These are phyloP conservation scores for Penicillium sp. DNA, from an alignment of 2,329 filamentous ascomycete species.

Conservation along the genomic window DNA sequence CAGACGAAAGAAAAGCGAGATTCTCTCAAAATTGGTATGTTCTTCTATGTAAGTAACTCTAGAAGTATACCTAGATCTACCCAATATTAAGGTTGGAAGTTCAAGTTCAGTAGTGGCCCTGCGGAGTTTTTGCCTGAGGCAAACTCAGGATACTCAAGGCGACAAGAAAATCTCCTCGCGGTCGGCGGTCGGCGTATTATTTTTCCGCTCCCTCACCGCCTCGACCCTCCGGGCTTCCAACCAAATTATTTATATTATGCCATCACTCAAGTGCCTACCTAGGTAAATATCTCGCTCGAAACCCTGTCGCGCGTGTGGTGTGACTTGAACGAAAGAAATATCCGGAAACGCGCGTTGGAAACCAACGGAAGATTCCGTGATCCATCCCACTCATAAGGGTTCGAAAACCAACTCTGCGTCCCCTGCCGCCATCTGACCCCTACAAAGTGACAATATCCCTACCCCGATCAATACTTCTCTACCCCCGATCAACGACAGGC, in stretches of 20 bases:
- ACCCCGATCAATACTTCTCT: conserved; percentile 14
- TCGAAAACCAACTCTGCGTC: conserved; percentile 31
- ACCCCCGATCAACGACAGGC: conserved; percentile 15
- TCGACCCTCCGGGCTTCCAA: background rate
- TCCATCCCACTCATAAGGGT: conserved; percentile 31
- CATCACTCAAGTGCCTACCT: background rate
- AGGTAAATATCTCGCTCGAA: background rate
- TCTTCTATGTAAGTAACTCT: background rate
- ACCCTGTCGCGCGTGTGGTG: background rate
- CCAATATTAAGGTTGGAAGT: background rate
- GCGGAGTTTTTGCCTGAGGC: background rate
- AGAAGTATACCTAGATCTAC: background rate
- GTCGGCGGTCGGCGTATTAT: background rate
- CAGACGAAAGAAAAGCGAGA: background rate
- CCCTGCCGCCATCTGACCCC: conserved; percentile 35
- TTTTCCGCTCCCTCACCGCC: background rate
- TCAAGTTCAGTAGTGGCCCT: too few relatives aligned
- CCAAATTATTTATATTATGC: background rate
- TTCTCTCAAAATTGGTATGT: too few relatives aligned
- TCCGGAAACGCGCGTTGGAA: background rate
- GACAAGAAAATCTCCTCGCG: background rate
- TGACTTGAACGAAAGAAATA: background rate
- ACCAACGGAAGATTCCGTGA: background rate
- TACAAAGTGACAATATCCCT: conserved; percentile 40
- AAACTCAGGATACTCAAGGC: background rate